Evolutionary conservation across 176 grass and related monocot species (phyloP), one percentile per base, ranked within the genome.

Genomic region (Eragrostis nindensis): DNA sequence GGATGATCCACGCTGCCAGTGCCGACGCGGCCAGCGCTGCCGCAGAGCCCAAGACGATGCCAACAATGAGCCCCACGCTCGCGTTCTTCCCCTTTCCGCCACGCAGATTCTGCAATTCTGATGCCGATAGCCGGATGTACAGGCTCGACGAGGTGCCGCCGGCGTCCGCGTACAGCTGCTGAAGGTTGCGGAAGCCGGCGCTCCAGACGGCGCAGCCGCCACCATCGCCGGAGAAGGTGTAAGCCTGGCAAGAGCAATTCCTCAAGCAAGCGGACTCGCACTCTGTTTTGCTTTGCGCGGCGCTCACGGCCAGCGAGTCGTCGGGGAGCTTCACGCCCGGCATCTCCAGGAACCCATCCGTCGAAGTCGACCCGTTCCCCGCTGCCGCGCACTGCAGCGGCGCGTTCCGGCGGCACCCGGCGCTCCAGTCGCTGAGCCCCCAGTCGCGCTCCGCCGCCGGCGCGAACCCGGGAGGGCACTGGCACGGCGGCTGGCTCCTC

Each of bases 171-270:
- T 50, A 48, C 18, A 68, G 72, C 14, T 68, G 62, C 49, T 47
- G 4, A 8, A 84, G 82, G 52, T 68, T 84, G 50, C 63, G 82
- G 40, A 84, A 68, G 8, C 55, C 82, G 63, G 42, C 40, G 62
- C 76, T 25, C 82, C 72, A 84, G 50, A 59, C 50, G 63, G 72
- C 52, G 63, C 82, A 84, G 12, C 18, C 41, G 1, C 62, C 62
- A 3, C 78, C 18, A 2, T 21, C 44, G 30, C n/a, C 53, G 1
- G 82, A 84, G 72, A 76, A 84, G 7, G 63, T 66, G 63, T 84
- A 84, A 2, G 72, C 82, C 63, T 84, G 82, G 40, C 82, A 84
- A 5, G 82, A 84, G 38, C 72, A 84, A 62, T 84, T 84, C 5
- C 39, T 57, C 0, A 68, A 18, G 63, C 81, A 83, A 8, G 62